phyloP scores from a whole-genome alignment of 73 alveolate species.

The Symbiodinium natans region DNA sequence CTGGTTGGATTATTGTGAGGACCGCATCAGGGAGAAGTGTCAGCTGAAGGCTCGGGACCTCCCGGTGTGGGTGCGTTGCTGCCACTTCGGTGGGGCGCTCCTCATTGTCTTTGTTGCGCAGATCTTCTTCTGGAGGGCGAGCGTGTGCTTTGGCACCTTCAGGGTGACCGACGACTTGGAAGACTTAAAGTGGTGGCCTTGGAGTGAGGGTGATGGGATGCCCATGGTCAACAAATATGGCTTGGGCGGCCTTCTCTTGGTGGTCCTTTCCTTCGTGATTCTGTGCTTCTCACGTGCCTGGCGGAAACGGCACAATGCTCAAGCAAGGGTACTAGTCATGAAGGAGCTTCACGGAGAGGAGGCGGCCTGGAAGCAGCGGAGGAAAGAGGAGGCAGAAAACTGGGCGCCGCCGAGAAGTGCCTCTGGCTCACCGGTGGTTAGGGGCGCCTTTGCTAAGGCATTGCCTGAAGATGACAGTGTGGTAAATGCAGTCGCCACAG shows the following conservation, averaged over 20 bases:
- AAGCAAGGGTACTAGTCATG: not conserved
- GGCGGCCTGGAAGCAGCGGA: not conserved
- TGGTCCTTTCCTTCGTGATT: slow-evolving; percentile 7
- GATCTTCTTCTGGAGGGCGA: slow-evolving; percentile 74
- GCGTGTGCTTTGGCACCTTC: slow-evolving; percentile 53
- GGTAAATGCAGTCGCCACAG: slow-evolving; percentile 8
- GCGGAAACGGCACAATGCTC: slow-evolving; percentile 45
- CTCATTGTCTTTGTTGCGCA: slow-evolving; percentile 75
- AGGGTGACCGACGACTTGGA: slow-evolving; percentile 50
- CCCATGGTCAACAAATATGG: slow-evolving; percentile 59
- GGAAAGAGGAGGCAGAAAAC: slow-evolving; percentile 43
- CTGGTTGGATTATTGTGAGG: slow-evolving; percentile 83
- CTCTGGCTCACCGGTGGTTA: slow-evolving; percentile 40
- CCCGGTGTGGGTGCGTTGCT: slow-evolving; percentile 51
- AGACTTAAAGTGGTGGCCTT: slow-evolving; percentile 71
- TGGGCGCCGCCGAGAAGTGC: slow-evolving; percentile 65
- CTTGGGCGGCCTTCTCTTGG: slow-evolving; percentile 34
- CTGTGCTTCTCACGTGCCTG: slow-evolving; percentile 45
- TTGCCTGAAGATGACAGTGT: not conserved
- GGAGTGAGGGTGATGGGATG: slow-evolving; percentile 13
- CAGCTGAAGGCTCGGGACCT: slow-evolving; percentile 36
- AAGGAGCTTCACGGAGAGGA: not conserved
- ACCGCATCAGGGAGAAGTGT: slow-evolving; percentile 56
- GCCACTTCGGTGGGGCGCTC: slow-evolving; percentile 53
- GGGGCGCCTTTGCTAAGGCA: slow-evolving; percentile 43